Conservation (phyloP, 176 grass and related monocot genomes). For the Coix lacrymajobi region DNA sequence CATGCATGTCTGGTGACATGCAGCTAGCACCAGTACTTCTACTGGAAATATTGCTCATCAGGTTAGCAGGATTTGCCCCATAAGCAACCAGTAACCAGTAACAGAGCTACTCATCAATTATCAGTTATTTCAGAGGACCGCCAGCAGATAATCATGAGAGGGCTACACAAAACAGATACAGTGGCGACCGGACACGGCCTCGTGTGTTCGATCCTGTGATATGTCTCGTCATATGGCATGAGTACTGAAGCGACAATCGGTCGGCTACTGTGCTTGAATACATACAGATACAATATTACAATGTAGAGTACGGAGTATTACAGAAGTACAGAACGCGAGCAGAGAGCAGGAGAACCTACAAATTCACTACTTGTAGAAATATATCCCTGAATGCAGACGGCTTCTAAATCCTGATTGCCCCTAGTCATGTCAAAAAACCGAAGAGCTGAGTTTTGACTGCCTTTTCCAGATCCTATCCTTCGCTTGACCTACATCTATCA, state of each 20-base stretch:
- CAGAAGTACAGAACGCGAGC: neutral
- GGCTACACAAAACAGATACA: conserved; percentile 1
- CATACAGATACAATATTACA: neutral
- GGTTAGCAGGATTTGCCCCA: neutral
- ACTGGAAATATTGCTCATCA: neutral
- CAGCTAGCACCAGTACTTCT: neutral
- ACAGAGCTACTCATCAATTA: neutral
- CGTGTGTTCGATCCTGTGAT: neutral
- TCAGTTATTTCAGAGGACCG: neutral
- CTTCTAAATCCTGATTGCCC: neutral
- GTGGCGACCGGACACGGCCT: conserved; percentile 2
- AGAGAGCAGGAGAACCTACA: neutral
- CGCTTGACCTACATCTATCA: neutral
- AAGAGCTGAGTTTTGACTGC: conserved; percentile 23
- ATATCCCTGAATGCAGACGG: neutral
- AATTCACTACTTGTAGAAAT: neutral
- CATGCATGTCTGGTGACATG: neutral
- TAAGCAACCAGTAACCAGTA: neutral
- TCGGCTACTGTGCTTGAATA: conserved; percentile 5
- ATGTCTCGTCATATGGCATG: conserved; percentile 8
- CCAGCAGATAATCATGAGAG: neutral
- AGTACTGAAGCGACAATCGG: neutral
- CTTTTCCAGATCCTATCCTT: neutral
- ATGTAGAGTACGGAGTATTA: neutral
- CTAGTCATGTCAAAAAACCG: neutral